phyloP scores from a whole-genome alignment of 495 filamentous ascomycete species.

The Penicillium cinerascens region DNA sequence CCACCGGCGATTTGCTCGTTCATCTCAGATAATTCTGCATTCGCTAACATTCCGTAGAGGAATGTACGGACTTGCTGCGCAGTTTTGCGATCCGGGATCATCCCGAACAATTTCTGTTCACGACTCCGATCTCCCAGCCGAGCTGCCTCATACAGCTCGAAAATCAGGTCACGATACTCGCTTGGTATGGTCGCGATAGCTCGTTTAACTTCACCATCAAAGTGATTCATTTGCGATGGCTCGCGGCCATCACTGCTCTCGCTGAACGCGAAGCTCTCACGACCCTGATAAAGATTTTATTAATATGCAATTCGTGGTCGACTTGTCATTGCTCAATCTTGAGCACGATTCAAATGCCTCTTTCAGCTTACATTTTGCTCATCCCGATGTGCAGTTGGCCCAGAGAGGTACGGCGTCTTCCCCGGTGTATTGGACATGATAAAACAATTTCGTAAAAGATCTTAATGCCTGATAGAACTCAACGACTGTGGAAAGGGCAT shows the following conservation, averaged over 20 bases:
- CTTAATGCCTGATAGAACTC: neutral
- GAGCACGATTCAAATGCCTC: neutral
- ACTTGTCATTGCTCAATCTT: neutral
- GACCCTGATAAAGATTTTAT: neutral
- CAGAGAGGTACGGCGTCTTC: neutral
- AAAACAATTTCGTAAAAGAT: neutral
- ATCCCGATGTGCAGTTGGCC: neutral
- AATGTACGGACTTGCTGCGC: neutral
- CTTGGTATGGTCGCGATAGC: neutral
- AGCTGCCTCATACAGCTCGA: neutral
- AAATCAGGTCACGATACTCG: neutral
- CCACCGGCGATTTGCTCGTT: neutral
- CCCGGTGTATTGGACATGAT: neutral
- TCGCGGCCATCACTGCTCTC: neutral
- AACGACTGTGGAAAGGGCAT: neutral
- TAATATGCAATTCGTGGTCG: neutral
- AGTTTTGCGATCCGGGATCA: neutral
- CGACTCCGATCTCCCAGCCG: neutral
- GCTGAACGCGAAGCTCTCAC: neutral
- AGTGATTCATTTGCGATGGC: neutral
- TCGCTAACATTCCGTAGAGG: constrained; percentile 1
- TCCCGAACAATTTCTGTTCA: neutral
- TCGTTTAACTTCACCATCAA: neutral
- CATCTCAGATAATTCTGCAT: neutral
- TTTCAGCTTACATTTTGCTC: neutral